Percentiles rank a stretch among this genome's conserved stretches.
Evolutionary conservation across 1,139 yeast genomes (phyloP).

Genomic region (Pichia sp.): DNA sequence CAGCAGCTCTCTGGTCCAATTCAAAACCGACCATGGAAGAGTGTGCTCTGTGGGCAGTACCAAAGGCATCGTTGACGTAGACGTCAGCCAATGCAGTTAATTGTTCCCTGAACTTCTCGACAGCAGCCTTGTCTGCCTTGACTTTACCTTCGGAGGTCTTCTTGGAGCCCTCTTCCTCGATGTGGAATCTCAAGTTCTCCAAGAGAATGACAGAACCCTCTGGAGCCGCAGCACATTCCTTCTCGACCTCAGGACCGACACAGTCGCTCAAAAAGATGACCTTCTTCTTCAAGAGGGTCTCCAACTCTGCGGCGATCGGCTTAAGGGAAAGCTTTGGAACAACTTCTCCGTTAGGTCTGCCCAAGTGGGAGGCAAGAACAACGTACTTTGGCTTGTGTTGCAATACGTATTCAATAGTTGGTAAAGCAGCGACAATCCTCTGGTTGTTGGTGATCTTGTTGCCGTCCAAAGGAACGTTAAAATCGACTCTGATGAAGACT

Average conservation of each 20-base stretch:
- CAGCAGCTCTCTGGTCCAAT: slow-evolving; percentile 91
- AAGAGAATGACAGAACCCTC: slow-evolving; percentile 75
- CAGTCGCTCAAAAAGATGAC: slow-evolving; percentile 81
- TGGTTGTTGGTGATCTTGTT: slow-evolving; percentile 95
- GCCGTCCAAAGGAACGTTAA: slow-evolving; percentile 97
- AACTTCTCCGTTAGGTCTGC: slow-evolving; percentile 93
- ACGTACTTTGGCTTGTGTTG: slow-evolving; percentile 87
- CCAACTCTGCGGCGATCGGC: slow-evolving; percentile 87
- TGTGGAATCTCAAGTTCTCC: slow-evolving; percentile 96
- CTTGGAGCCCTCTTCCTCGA: slow-evolving; percentile 92
- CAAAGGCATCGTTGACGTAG: slow-evolving; percentile 95
- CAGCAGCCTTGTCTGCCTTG: slow-evolving; percentile 82
- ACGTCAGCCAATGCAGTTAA: slow-evolving; percentile 91
- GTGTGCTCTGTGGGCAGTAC: slow-evolving; percentile 99
- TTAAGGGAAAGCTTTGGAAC: slow-evolving; percentile 80
- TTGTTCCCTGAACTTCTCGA: slow-evolving; percentile 78
- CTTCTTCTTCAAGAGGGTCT: slow-evolving; percentile 61
- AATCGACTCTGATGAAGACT: slow-evolving; percentile 31
- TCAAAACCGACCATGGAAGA: slow-evolving; percentile 97
- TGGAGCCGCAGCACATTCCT: slow-evolving; percentile 63
- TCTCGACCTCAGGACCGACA: slow-evolving; percentile 84
- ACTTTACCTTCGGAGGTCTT: slow-evolving; percentile 83
- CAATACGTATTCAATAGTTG: slow-evolving; percentile 89
- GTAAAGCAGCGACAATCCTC: slow-evolving; percentile 96
- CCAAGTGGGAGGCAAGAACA: slow-evolving; percentile 90